Evolutionary conservation across 179 eudicot species (phyloP).

Genomic region (Actinidia arguta): DNA sequence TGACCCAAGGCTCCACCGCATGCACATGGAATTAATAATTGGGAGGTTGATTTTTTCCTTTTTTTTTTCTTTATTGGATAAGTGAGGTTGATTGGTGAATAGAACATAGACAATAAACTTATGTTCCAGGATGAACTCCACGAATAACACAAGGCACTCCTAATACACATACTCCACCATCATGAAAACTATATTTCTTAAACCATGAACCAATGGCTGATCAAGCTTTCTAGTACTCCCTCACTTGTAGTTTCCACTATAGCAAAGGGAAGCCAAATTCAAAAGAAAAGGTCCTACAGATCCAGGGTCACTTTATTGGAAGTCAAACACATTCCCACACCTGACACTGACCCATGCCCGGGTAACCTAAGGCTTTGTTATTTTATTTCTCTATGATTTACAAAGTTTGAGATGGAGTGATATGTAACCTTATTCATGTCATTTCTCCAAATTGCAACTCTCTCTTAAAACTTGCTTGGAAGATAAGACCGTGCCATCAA

Average conservation of each 20-base stretch:
- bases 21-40: too few relatives aligned
- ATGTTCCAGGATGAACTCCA: not conserved
- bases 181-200: too few relatives aligned
- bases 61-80: too few relatives aligned
- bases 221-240: too few relatives aligned
- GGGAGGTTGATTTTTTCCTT: too few relatives aligned
- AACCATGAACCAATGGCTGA: too few relatives aligned
- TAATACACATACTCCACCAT: not conserved
- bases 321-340: too few relatives aligned
- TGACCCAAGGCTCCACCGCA: too few relatives aligned
- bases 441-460: slow-evolving; percentile 91
- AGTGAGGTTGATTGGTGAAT: slow-evolving; percentile 11
- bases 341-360: not conserved
- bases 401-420: slow-evolving; percentile 9
- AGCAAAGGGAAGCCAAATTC: not conserved
- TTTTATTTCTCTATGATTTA: slow-evolving; percentile 3
- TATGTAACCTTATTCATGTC: slow-evolving; percentile 80
- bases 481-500: slow-evolving; percentile 98
- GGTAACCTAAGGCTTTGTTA: slow-evolving; percentile 3
- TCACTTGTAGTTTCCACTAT: too few relatives aligned
- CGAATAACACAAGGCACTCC: not conserved
- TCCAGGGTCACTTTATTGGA: not conserved
- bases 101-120: not conserved
- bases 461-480: slow-evolving; percentile 96
- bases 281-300: not conserved